Evolutionary conservation across 352 stramenopile species (phyloP).

Genomic region (Pythium brassicae): DNA sequence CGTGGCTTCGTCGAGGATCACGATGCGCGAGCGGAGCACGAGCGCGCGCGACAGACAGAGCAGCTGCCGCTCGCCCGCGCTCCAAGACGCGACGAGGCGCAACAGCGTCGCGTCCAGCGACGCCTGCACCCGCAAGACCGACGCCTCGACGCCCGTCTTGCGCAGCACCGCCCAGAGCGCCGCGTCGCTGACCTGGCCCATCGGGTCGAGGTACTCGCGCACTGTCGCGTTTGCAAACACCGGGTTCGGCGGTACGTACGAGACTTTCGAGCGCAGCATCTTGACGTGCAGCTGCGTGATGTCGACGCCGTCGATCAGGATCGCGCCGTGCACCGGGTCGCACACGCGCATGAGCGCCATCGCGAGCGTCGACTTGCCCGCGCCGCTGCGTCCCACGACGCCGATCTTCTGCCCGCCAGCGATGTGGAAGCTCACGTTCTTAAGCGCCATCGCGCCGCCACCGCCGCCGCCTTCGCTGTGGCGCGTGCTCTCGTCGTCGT

Average conservation of each 20-base stretch:
- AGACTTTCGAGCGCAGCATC: constrained; percentile 41
- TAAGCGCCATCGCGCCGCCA: constrained; percentile 25
- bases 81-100: constrained; percentile 89
- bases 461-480: background rate
- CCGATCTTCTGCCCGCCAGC: constrained; percentile 49
- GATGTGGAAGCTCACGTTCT: constrained; percentile 44
- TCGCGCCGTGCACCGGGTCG: constrained; percentile 37
- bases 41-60: constrained; percentile 92
- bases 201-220: constrained; percentile 91
- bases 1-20: constrained; percentile 96
- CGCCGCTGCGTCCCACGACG: constrained; percentile 55
- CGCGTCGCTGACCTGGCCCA: constrained; percentile 60
- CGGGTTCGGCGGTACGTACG: constrained; percentile 87
- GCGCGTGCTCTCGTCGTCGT: too few relatives aligned
- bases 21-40: constrained; percentile 76
- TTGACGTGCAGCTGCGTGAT: constrained; percentile 36
- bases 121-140: constrained; percentile 19
- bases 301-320: constrained; percentile 89
- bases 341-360: constrained; percentile 56
- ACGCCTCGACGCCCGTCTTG: constrained; percentile 39
- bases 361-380: constrained; percentile 54
- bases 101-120: constrained; percentile 27
- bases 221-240: constrained; percentile 91
- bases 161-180: constrained; percentile 38
- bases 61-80: constrained; percentile 91